These are phyloP conservation scores for Rasamsonia emersonii DNA, from an alignment of 2,329 filamentous ascomycete species.

Conservation along the genomic window DNA sequence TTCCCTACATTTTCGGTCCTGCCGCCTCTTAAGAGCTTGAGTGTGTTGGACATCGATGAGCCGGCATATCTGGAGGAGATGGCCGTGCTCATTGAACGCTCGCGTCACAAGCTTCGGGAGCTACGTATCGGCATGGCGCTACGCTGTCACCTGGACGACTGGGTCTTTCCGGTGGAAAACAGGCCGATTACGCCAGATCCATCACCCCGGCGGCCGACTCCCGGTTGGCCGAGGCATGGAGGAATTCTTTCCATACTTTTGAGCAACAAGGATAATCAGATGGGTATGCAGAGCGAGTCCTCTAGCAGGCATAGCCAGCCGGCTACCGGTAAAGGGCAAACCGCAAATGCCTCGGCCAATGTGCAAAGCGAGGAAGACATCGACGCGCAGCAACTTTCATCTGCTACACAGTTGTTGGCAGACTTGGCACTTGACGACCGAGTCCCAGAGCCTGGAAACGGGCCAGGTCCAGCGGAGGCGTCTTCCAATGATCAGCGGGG, in stretches of 20 bases:
- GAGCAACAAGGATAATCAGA: constrained; percentile 6
- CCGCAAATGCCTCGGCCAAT: too few relatives aligned
- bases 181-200: constrained; percentile 10
- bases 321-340: too few relatives aligned
- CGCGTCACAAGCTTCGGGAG: constrained; percentile 57
- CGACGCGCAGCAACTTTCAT: not conserved
- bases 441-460: not conserved
- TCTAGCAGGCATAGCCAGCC: too few relatives aligned
- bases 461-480: not conserved
- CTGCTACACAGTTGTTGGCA: not conserved
- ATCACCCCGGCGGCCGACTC: constrained; percentile 3
- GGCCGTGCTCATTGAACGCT: constrained; percentile 65
- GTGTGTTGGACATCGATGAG: constrained; percentile 73
- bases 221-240: constrained; percentile 24
- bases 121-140: constrained; percentile 62
- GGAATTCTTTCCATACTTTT: constrained; percentile 26
- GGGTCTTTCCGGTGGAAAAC: constrained; percentile 19
- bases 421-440: not conserved
- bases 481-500: not conserved
- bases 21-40: constrained; percentile 64
- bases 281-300: not conserved
- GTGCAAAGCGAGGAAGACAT: not conserved
- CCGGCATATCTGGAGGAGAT: constrained; percentile 77
- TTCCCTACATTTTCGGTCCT: constrained; percentile 73
- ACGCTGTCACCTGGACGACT: constrained; percentile 18